Evolutionary conservation across 176 grass and related monocot species (phyloP).

Genomic region (Bromus sterilis): DNA sequence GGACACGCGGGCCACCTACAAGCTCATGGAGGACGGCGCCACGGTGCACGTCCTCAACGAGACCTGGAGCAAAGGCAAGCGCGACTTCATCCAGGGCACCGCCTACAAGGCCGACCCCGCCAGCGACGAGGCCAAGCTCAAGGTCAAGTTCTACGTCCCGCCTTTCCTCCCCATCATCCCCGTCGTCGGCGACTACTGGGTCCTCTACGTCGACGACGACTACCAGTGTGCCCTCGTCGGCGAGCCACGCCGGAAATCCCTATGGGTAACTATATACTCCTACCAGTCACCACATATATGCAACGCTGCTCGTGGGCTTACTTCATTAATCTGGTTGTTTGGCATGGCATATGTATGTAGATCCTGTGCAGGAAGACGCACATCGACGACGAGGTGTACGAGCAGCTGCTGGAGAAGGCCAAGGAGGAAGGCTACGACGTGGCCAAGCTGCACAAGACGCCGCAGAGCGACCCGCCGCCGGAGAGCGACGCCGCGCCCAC

Average conservation of each 20-base stretch:
- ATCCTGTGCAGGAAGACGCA: constrained; percentile 48
- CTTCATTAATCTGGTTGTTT: not conserved
- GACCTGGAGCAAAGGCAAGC: constrained; percentile 69
- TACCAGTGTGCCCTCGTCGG: constrained; percentile 76
- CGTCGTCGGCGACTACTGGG: constrained; percentile 89
- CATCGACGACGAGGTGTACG: constrained; percentile 68
- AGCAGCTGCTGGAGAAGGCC: constrained; percentile 50
- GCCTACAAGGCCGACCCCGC: constrained; percentile 68
- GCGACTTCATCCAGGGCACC: constrained; percentile 68
- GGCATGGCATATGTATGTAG: not conserved
- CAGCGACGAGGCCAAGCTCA: constrained; percentile 90
- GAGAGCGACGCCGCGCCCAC: constrained; percentile 35
- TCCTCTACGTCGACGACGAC: constrained; percentile 66
- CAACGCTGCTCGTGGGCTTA: not conserved
- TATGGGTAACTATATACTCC: constrained; percentile 29
- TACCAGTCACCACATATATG: not conserved
- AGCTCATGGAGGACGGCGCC: constrained; percentile 47
- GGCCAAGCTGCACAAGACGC: constrained; percentile 42
- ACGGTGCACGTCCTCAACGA: constrained; percentile 90
- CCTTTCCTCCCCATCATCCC: constrained; percentile 83
- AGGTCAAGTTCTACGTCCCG: constrained; percentile 97
- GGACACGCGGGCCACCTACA: constrained; percentile 75
- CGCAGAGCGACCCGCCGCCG: constrained; percentile 61
- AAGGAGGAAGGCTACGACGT: constrained; percentile 47
- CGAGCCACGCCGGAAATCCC: constrained; percentile 50